A percentile compares a stretch with the other conserved stretches of the same genome.
Conservation (phyloP, 768 basidiomycete genomes). For the Neoboletus magnificus region DNA sequence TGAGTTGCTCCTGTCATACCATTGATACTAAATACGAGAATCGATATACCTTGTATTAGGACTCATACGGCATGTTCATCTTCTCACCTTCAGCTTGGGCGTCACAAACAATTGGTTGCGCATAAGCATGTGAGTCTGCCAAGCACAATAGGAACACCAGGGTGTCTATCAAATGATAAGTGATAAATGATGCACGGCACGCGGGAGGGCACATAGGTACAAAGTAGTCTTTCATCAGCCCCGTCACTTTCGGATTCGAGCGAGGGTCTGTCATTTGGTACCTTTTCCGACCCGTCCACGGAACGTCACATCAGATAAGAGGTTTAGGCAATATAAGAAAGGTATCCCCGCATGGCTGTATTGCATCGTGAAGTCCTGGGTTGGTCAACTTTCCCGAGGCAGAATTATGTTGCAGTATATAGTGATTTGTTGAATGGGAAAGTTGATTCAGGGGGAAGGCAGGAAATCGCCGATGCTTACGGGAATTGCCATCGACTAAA, state of each 20-base stretch:
- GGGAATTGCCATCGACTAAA: constrained; percentile 15
- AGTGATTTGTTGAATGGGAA: constrained; percentile 3
- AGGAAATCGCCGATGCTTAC: constrained; percentile 3
- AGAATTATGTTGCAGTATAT: neutral
- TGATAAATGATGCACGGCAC: neutral
- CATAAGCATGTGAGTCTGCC: neutral
- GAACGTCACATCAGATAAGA: constrained; percentile 10
- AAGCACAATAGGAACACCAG: neutral
- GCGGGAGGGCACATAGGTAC: constrained; percentile 1
- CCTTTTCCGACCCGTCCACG: constrained; percentile 12
- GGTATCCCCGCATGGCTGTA: constrained; percentile 25
- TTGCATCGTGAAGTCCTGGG: constrained; percentile 9
- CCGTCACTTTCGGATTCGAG: constrained; percentile 9
- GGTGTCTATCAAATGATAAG: constrained; percentile 1
- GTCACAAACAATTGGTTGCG: neutral
- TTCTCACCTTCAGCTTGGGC: constrained; percentile 12
- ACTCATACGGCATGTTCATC: constrained; percentile 19
- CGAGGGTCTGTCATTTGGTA: constrained; percentile 6
- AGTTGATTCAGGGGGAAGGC: constrained; percentile 2
- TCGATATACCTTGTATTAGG: constrained; percentile 26
- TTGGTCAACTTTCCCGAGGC: neutral
- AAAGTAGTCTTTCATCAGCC: constrained; percentile 1
- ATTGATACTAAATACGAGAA: constrained; percentile 17
- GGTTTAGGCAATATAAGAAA: constrained; percentile 2
- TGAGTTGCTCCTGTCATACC: constrained; percentile 15